Evolutionary conservation across 441 rosid genomes (phyloP), one percentile per base, ranked within the genome.

Genomic region (Adansonia rubrostipa): DNA sequence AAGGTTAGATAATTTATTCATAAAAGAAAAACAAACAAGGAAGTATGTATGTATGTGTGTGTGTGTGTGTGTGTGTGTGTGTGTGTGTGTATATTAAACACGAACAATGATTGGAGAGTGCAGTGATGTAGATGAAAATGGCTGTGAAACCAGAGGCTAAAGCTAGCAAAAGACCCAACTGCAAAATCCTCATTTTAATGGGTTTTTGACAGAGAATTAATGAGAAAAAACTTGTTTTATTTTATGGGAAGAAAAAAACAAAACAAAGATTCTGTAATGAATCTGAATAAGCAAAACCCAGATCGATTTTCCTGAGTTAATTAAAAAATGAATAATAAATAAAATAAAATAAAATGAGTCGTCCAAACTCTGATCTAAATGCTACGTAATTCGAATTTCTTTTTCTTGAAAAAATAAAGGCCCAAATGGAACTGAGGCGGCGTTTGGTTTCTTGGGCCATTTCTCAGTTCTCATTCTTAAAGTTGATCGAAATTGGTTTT

Each of bases 91-190:
- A n/a, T 57, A 63, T 0, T 45, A 61, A 56, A 40, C 24, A 78
- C 83, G 57, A 80, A 94, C 98, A 78, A 69, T 86, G 86, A 86
- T 82, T 80, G 61, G 98, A 87, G 84, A 94, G 86, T 79, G 97
- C 98, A 80, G 86, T 74, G 80, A 93, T 83, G 86, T 91, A 94
- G 80, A 96, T 88, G 86, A 93, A 82, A 77, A 96, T 89, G 20
- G 93, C 96, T 3, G 90, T 88, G 77, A 91, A 28, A 44, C 98
- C 97, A 71, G 94, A 93, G 13, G 90, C 84, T 73, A 96, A 77
- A 77, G 93, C 92, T 50, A 90, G 71, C 14, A 92, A 44, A 47
- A 96, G 81, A 17, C 86, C 90, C 53, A 90, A 77, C 78, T 84
- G 93, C 88, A 96, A 81, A 15, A 88, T 79, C 93, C 82, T 92